These are phyloP conservation scores for Eremochloa ophiuroides DNA, from an alignment of 176 grass and related monocot genomes.

Conservation along the genomic window DNA sequence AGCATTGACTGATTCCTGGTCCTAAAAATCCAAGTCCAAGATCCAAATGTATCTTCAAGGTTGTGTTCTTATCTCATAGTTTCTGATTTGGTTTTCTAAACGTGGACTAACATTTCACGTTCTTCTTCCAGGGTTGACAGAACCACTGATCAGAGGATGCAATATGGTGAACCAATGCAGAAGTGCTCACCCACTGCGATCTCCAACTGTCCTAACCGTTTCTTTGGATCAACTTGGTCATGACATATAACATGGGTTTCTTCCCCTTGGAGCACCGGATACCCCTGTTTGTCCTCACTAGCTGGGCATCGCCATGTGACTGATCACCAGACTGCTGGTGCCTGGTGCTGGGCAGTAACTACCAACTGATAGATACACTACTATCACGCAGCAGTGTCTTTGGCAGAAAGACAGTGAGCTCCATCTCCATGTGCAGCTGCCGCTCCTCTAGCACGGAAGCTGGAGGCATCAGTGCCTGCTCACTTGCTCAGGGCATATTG, in stretches of 20 bases:
- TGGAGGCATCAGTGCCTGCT: neutral
- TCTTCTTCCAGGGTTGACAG: neutral
- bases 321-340: neutral
- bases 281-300: neutral
- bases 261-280: neutral
- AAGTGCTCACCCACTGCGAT: neutral
- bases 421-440: conserved; percentile 26
- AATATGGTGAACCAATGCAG: neutral
- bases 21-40: neutral
- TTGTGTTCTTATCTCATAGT: neutral
- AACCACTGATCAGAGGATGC: neutral
- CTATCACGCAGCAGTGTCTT: neutral
- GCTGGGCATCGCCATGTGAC: conserved; percentile 21
- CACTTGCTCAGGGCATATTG: neutral
- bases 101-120: neutral
- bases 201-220: neutral
- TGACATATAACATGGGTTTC: conserved; percentile 17
- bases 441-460: neutral
- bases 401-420: neutral
- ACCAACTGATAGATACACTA: conserved; percentile 2
- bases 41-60: neutral
- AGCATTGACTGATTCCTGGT: neutral
- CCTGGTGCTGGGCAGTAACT: neutral
- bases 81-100: neutral
- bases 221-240: neutral